Conservation (phyloP, 208 protist genomes). For the Porcisia hertigi region DNA sequence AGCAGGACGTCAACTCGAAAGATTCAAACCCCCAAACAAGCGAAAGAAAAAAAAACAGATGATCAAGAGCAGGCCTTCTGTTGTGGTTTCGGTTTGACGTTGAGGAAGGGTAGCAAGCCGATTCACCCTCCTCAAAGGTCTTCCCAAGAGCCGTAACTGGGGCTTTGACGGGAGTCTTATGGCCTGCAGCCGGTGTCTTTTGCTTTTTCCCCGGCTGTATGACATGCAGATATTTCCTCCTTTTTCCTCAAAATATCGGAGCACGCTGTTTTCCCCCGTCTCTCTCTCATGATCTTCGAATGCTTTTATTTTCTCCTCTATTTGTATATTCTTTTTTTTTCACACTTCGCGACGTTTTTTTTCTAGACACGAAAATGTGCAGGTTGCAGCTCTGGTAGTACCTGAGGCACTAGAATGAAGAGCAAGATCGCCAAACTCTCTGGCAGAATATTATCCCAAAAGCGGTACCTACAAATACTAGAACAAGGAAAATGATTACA, state of each 20-base stretch:
- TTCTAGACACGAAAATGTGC: background rate
- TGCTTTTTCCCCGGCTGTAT: background rate
- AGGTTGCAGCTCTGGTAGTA: background rate
- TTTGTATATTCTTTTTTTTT: background rate
- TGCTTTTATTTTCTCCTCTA: background rate
- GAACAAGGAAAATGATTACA: conserved; percentile 35
- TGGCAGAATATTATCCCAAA: conserved; percentile 19
- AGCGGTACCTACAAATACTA: conserved; percentile 21
- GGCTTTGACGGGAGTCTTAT: background rate
- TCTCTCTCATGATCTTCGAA: background rate
- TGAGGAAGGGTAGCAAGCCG: background rate
- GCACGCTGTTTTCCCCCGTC: background rate
- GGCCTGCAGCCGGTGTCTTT: background rate
- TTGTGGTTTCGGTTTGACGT: background rate
- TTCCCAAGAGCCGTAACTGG: background rate
- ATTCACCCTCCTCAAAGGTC: background rate
- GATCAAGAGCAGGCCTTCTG: background rate
- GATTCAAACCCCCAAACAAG: background rate
- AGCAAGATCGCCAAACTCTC: conserved; percentile 3
- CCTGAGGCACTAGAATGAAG: background rate
- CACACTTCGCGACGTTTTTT: background rate
- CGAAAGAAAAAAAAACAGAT: background rate
- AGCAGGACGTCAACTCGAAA: background rate
- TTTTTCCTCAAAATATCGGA: background rate
- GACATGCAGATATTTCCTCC: background rate